Evolutionary conservation across 805 yeast species (phyloP).

Genomic region (Myxozyma kluyveri): DNA sequence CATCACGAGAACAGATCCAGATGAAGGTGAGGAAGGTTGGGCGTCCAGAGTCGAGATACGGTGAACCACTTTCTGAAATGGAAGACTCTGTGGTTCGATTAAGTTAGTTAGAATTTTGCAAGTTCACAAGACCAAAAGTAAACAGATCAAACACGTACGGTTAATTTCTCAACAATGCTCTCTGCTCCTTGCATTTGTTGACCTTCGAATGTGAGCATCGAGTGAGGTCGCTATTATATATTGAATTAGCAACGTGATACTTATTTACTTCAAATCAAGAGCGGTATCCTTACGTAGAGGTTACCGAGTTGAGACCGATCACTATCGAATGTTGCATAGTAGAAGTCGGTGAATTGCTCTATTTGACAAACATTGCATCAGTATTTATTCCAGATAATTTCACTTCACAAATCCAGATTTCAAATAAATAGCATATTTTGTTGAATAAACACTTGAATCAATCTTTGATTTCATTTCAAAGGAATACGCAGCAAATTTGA

Average conservation of each 20-base stretch:
- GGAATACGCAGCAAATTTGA: too few relatives aligned
- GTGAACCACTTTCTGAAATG: conserved; percentile 90
- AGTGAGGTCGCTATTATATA: conserved; percentile 74
- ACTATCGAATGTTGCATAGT: conserved; percentile 90
- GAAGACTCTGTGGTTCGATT: conserved; percentile 50
- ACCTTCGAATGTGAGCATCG: conserved; percentile 96
- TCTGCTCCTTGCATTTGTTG: conserved; percentile 92
- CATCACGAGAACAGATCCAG: conserved; percentile 87
- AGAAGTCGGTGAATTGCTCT: conserved; percentile 87
- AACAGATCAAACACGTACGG: conserved; percentile 33
- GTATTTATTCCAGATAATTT: too few relatives aligned
- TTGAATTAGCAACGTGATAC: too few relatives aligned
- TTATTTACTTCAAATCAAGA: too few relatives aligned
- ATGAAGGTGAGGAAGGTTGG: conserved; percentile 91
- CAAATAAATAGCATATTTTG: too few relatives aligned
- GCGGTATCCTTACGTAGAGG: conserved; percentile 72
- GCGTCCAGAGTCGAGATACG: conserved; percentile 94
- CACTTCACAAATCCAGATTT: too few relatives aligned
- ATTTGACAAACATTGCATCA: too few relatives aligned
- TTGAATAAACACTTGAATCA: too few relatives aligned
- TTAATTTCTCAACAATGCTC: conserved; percentile 87
- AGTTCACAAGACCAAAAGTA: background rate
- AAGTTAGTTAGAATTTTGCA: background rate
- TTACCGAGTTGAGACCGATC: conserved; percentile 91
- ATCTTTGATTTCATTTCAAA: too few relatives aligned